Conservation (phyloP, 1,139 yeast genomes). For the Yamadazyma membranifaciens region DNA sequence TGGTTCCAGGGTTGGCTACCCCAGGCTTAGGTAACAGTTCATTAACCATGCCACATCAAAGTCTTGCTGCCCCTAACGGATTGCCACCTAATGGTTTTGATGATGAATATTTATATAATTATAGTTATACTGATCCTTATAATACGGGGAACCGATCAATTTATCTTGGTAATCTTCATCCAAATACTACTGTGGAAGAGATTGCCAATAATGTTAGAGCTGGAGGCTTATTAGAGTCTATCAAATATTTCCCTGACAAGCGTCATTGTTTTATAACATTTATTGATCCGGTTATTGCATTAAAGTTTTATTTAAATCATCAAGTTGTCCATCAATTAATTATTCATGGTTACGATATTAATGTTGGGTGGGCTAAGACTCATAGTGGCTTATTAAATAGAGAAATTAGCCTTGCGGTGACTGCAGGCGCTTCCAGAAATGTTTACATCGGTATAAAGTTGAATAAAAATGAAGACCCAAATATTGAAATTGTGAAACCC, state of each 20-base stretch:
- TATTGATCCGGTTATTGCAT: constrained; percentile 42
- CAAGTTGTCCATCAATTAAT: constrained; percentile 47
- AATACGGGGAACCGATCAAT: constrained; percentile 43
- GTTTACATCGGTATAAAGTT: constrained; percentile 43
- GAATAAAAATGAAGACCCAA: constrained; percentile 18
- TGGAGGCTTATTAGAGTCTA: constrained; percentile 46
- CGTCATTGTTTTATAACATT: constrained; percentile 46
- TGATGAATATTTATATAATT: constrained; percentile 4
- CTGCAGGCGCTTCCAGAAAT: constrained; percentile 50
- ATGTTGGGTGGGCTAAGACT: constrained; percentile 48
- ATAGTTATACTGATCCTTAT: constrained; percentile 20
- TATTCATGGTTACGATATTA: constrained; percentile 44
- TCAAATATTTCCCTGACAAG: constrained; percentile 36
- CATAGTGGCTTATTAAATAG: constrained; percentile 41
- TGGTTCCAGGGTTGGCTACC: constrained; percentile 2
- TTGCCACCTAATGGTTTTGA: not conserved
- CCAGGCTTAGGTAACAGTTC: not conserved
- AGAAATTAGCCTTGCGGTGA: constrained; percentile 43
- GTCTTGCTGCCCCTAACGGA: not conserved
- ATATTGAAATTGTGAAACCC: constrained; percentile 11
- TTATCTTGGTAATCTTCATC: constrained; percentile 45
- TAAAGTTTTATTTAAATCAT: constrained; percentile 42
- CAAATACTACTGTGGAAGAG: constrained; percentile 46
- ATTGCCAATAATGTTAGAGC: constrained; percentile 50
- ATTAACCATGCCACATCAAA: not conserved